These are phyloP conservation scores for Withania somnifera DNA, from an alignment of 305 asterid genomes.

Conservation along the genomic window DNA sequence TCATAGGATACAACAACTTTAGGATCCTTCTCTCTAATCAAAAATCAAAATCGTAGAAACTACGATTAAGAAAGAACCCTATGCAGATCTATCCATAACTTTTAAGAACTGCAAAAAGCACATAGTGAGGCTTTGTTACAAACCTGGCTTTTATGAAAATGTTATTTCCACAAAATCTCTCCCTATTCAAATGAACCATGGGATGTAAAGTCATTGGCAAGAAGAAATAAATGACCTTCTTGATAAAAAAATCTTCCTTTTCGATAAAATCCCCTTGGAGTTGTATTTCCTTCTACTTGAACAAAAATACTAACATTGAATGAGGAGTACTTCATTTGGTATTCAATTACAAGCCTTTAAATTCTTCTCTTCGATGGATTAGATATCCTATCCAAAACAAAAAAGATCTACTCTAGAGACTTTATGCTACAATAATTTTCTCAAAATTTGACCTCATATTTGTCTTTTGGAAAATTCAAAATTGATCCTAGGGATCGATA, in stretches of 20 bases:
- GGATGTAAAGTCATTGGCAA: background rate
- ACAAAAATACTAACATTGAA: no score
- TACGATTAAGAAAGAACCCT: no score
- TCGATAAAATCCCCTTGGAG: no score
- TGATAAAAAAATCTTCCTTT: background rate
- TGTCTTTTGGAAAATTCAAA: no score
- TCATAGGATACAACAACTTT: background rate
- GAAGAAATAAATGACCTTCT: background rate
- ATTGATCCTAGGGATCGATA: no score
- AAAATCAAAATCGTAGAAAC: background rate
- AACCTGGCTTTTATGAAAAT: background rate
- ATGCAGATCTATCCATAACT: background rate
- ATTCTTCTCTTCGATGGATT: no score
- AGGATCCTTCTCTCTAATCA: background rate
- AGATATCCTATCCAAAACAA: no score
- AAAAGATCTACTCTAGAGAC: no score
- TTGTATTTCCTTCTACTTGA: background rate
- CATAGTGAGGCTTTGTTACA: background rate
- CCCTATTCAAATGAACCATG: background rate
- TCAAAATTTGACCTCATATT: no score
- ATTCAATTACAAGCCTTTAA: no score
- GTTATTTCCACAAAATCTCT: background rate
- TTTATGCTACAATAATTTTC: no score
- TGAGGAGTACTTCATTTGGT: no score
- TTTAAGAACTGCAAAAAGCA: background rate